Base-by-base conservation (phyloP, 2,329 filamentous ascomycete species). In the Aspergillus puulaauensis region DNA sequence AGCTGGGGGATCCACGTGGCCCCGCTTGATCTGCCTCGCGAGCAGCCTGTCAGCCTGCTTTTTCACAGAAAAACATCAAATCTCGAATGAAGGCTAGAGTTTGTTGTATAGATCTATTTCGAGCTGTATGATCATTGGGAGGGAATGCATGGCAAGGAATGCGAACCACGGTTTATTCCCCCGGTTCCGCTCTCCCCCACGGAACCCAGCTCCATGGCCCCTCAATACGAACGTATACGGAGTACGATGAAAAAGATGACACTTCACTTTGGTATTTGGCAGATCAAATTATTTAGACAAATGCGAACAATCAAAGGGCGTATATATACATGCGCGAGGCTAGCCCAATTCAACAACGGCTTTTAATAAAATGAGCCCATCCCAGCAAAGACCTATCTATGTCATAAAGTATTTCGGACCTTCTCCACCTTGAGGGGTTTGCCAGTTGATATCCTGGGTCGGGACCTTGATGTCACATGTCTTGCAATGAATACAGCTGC, bases 391-490 rank as follows among this genome's bases (percentile, higher is more conserved):
- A 6, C 17, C n/a, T 48, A 27, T 33, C 63, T 70, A 81, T 48
- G 85, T 88, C 76, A 87, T 80, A 53, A 82, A 80, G 67, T 88
- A 88, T 70, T 87, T 87, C 8, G 85, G 85, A 4, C 85, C 85
- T 70, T 88, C 95, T 52, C 93, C 95, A 64, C 95, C 93, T 73
- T 97, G 92, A 6, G 95, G 95, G 33, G 95, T 95, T 67, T 91
- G 86, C 91, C 91, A 96, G 76, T 96, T 97, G 77, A 99, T 98
- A 72, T 98, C 95, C 79, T 99, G 95, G 61, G 88, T 86, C 7
- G 95, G 95, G 15, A 91, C 93, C 80, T 99, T 99, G 80, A 99
- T 99, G 76, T 99, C 95, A 75, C 95, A 99, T 14, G 95, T 99
- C 84, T 99, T 99, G 83, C 95, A 99, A 78, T 99, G 95, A 64